Percentiles rank a stretch among this genome's conserved stretches.
These are phyloP conservation scores for Emergomyces pasteurianus DNA, from an alignment of 2,329 filamentous ascomycete species.

Conservation along the genomic window DNA sequence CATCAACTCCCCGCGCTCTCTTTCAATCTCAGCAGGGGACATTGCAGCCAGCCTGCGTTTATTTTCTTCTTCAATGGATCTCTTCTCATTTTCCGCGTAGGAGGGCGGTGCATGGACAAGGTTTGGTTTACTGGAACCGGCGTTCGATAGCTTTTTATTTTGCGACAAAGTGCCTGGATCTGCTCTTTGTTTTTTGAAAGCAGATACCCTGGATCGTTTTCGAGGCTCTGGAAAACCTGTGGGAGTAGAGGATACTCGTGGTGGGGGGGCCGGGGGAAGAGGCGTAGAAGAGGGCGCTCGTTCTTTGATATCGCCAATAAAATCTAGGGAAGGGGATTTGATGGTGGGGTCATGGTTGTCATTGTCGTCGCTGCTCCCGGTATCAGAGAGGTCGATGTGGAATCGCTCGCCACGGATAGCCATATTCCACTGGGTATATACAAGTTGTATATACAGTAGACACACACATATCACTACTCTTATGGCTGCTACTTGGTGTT, in stretches of 20 bases:
- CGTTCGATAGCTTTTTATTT: slow-evolving; percentile 1
- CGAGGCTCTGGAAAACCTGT: slow-evolving; percentile 85
- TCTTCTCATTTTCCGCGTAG: slow-evolving; percentile 48
- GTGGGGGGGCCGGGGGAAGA: slow-evolving; percentile 25
- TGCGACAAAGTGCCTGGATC: slow-evolving; percentile 15
- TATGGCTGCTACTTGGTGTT: too few species aligned
- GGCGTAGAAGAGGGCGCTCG: slow-evolving; percentile 42
- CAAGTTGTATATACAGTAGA: neutral
- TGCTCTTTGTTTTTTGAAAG: slow-evolving; percentile 62
- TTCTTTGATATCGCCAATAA: slow-evolving; percentile 70
- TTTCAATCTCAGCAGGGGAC: slow-evolving; percentile 69
- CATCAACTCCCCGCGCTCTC: slow-evolving; percentile 70
- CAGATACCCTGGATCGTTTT: slow-evolving; percentile 58
- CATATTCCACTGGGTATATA: slow-evolving; percentile 23
- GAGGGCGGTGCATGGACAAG: slow-evolving; percentile 9
- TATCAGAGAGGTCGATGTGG: slow-evolving; percentile 46
- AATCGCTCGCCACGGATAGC: slow-evolving; percentile 49
- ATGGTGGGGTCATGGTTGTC: slow-evolving; percentile 25
- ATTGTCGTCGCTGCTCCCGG: slow-evolving; percentile 23
- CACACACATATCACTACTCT: too few species aligned
- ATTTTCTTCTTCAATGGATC: slow-evolving; percentile 74
- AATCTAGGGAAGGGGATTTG: slow-evolving; percentile 21
- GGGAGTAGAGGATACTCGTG: slow-evolving; percentile 50
- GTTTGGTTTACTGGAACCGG: neutral
- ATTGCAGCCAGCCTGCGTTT: slow-evolving; percentile 59